These are phyloP conservation scores for Myrmaecium sp. DNA, from an alignment of 2,329 filamentous ascomycete genomes.

Conservation along the genomic window DNA sequence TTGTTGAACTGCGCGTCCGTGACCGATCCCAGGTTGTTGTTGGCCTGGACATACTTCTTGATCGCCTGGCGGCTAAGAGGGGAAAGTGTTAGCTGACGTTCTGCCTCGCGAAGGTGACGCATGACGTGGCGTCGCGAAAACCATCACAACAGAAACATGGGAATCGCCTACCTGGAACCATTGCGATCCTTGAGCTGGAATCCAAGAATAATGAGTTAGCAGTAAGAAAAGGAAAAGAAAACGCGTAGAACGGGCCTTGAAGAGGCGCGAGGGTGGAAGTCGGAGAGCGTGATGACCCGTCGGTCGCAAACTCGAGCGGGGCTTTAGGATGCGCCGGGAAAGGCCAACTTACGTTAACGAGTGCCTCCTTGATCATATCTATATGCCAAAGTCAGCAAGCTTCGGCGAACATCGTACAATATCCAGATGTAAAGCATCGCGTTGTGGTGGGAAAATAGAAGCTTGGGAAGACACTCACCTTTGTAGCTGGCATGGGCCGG, in stretches of 20 bases:
- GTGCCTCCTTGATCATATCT: slow-evolving; percentile 62
- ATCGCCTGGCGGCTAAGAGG: slow-evolving; percentile 46
- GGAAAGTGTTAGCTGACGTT: slow-evolving; percentile 17
- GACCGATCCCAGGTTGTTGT: slow-evolving; percentile 45
- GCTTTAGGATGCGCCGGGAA: slow-evolving; percentile 29
- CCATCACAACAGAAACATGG: slow-evolving; percentile 11
- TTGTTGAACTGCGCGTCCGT: slow-evolving; percentile 44
- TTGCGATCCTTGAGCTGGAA: slow-evolving; percentile 52
- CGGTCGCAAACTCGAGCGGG: slow-evolving; percentile 19
- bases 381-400: slow-evolving; percentile 33
- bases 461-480: slow-evolving; percentile 36
- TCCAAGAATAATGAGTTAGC: slow-evolving; percentile 32
- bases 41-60: slow-evolving; percentile 59
- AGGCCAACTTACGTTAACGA: slow-evolving; percentile 48
- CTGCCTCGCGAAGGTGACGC: slow-evolving; percentile 10
- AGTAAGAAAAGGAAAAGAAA: slow-evolving; percentile 8
- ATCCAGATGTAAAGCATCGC: slow-evolving; percentile 19
- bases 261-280: slow-evolving; percentile 11
- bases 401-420: slow-evolving; percentile 32
- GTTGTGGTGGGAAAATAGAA: slow-evolving; percentile 24
- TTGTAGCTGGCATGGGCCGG: slow-evolving; percentile 47
- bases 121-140: slow-evolving; percentile 11
- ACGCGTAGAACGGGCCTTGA: slow-evolving; percentile 3
- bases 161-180: slow-evolving; percentile 46
- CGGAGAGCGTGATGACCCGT: slow-evolving; percentile 14